Evolutionary conservation across 495 filamentous ascomycete genomes (phyloP), one percentile per base, ranked within the genome.

Genomic region (Hypoxylon rickii): DNA sequence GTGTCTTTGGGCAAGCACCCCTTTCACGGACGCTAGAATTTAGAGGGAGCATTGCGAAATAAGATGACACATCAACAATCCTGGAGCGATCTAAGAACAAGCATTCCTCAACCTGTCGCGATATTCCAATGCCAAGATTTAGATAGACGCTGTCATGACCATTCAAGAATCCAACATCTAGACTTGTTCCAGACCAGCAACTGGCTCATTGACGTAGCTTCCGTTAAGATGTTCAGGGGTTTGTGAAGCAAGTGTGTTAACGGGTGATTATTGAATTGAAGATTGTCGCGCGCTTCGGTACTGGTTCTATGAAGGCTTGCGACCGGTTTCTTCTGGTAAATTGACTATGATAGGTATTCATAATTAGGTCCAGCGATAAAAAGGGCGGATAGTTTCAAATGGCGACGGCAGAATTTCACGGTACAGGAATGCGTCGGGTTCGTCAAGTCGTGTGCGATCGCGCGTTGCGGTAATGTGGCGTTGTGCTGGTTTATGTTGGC

Each of bases 1-100:
- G 77, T 13, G 77, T 80, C 51, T 63, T 76, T 21, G 74, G 75
- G 19, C 56, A 68, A 24, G 67, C 33, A 17, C 62, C 59, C 51
- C 49, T 63, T 36, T 68, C 61, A 46, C 60, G 73, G 63, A 70
- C 63, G 11, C 67, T 72, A 59, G 71, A 72, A 70, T 73, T 71
- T 61, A 73, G 67, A 48, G 49, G 48, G 26, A 73, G 58, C 75
- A 77, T 77, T 22, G 47, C 26, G 58, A 42, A 38, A 13, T 45
- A 13, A 15, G 31, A 44, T 19, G 26, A 37, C 52, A 48, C 59
- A 41, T 48, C 15, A 37, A 46, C 40, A 16, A 31, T 44, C 52
- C 48, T 48, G 48, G 44, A 33, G 26, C 18, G 34, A 51, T 45
- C 36, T 36, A 39, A 49, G 22, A 29, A 44, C 42, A 39, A 44